Evolutionary conservation across 352 stramenopile genomes (phyloP), one percentile per base, ranked within the genome.

Genomic region (Globisporangium alternatum): DNA sequence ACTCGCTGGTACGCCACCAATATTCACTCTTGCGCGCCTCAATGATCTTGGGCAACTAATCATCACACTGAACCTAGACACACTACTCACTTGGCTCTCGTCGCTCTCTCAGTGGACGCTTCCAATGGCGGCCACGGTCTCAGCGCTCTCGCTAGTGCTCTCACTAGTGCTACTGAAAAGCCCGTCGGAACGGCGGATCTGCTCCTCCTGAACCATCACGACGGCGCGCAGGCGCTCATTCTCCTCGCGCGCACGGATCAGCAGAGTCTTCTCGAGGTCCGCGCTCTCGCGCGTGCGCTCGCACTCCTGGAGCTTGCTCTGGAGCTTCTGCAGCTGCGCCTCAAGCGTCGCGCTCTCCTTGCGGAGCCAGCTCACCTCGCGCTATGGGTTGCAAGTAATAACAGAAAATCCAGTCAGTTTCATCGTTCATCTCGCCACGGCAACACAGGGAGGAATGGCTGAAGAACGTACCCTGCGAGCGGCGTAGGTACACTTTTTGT

Each of bases 401-500:
- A 35, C n/a, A 28, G 9, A 35, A 22, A 65, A 54, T 53, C 56
- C 41, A 60, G 33, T 51, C 37, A 66, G 57, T 65, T 51, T 47
- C 9, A 47, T 21, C 56, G 33, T 21, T 12, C 45, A 62, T 54
- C 3, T 35, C 51, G 6, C 22, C 19, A 44, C 25, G 35, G 3
- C 1, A 31, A 3, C 22, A n/a, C 52, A 25, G 45, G 21, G 25
- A 5, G 17, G 25, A 7, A 9, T 21, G 19, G 8, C 25, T 56
- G 39, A 10, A 56, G 37, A 33, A 73, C 74, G 60, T 67, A 81
- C 74, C 51, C 77, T 76, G 62, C 78, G 73, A 57, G 78, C 72
- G 3, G 76, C 78, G 65, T 88, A 88, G 1, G 78, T 88, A 75
- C 78, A 88, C 56, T 88, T 88, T 49, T 83, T 84, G 48, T 62